Evolutionary conservation across 768 basidiomycete species (phyloP).

Genomic region (Hericium coralloides): DNA sequence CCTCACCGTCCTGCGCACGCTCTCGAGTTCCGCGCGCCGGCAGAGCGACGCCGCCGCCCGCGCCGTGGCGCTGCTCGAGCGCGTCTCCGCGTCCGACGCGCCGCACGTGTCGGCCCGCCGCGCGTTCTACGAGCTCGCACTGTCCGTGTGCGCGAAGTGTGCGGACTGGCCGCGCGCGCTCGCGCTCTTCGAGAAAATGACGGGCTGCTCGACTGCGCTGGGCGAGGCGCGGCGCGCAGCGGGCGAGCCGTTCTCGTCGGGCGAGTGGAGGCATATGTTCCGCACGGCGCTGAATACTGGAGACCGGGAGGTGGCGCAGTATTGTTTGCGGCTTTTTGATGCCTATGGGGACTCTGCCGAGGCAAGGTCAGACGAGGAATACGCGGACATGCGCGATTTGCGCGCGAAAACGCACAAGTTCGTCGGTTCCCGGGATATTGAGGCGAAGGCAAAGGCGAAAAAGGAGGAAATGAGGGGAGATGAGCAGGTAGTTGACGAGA

Average conservation of each 20-base stretch:
- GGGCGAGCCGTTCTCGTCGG: background rate
- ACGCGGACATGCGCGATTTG: too few species aligned
- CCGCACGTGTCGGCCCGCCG: too few species aligned
- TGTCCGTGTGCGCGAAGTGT: conserved; percentile 5
- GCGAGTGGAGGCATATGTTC: conserved; percentile 5
- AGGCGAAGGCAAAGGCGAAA: too few species aligned
- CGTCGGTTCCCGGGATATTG: too few species aligned
- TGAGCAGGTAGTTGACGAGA: too few species aligned
- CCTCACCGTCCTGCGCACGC: conserved; percentile 46
- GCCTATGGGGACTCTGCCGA: background rate
- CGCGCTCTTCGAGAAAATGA: background rate
- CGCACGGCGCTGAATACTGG: conserved; percentile 1
- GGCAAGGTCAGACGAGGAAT: too few species aligned
- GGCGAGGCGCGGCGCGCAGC: background rate
- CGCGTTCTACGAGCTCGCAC: background rate
- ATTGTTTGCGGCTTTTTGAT: conserved; percentile 8
- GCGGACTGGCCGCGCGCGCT: conserved; percentile 1
- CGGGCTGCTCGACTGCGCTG: background rate
- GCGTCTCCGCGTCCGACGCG: background rate
- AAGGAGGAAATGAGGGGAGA: too few species aligned
- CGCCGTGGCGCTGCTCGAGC: background rate
- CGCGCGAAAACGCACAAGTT: too few species aligned
- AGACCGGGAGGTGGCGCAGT: background rate
- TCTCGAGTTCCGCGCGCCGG: conserved; percentile 16
- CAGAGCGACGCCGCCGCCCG: too few species aligned